Evolutionary conservation across 2,329 filamentous ascomycete species (phyloP), one percentile per base, ranked within the genome.

Genomic region (Alternaria rosae): DNA sequence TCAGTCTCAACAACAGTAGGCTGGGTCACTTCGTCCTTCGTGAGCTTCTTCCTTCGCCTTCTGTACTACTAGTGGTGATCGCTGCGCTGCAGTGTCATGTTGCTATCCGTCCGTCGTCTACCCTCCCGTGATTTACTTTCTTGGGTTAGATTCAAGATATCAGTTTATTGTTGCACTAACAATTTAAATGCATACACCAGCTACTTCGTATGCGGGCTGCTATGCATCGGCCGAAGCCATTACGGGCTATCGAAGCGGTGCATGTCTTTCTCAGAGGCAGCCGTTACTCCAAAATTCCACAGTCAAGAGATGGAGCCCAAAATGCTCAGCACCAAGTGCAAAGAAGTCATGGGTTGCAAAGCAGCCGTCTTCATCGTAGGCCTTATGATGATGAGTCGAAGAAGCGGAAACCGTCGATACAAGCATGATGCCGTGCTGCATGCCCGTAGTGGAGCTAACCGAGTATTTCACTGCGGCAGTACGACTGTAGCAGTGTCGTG

Each of bases 401-500:
- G 15, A 44, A 26, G 30, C 30, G 35, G 57, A 53, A 53, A 61
- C 21, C 15, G 20, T 47, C 51, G n/a, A 48, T 54, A 53, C 45
- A 73, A 65, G 69, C 65, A 69, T 25, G 51, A 65, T 72, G 52
- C 68, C 66, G 65, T 60, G 53, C 65, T 68, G 69, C 67, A 68
- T 68, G 51, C 44, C 60, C 62, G 66, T 71, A 61, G 62, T 51
- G 28, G 50, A 20, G 47, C 57, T 45, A 57, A 56, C 61, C 57
- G 59, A 52, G 30, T 32, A 62, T 50, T 54, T 65, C 43, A 51
- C 61, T 51, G 47, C 35, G 50, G 54, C 51, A 28, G 51, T 32
- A 61, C 50, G 48, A 32, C 28, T 17, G 35, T 47, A 43, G 32
- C 30, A 59, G 35, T n/a, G 61, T 28, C 50, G 32, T 32, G 43